Evolutionary conservation across 2,329 filamentous ascomycete genomes (phyloP), one percentile per base, ranked within the genome.

Genomic region (Fonsecaea pedrosoi): DNA sequence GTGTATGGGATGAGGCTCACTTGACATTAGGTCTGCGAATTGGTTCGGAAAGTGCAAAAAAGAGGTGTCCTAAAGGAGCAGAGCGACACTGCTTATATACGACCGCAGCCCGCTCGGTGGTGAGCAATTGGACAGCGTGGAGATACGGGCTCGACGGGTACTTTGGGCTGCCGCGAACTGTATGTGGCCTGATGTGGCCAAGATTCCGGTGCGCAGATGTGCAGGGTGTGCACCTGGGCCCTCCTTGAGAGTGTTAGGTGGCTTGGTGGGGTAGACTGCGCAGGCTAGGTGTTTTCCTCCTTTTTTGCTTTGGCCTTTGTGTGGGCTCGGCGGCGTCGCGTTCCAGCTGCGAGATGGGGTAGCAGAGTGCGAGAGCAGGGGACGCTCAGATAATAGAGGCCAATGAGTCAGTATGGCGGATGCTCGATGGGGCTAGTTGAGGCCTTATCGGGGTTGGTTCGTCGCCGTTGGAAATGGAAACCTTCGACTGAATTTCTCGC

Each of bases 181-280:
- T 70, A 53, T 70, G 68, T 70, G 68, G 66, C 66, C 68, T 70
- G 68, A 70, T 64, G 37, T 62, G 54, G 66, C 68, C 66, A 68
- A 70, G 68, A 64, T 61, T 58, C 25, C 57, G 58, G 18, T 50
- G 57, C n/a, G 50, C 45, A 45, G 37, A 30, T 37, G 25, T 10
- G 45, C 35, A 34, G 37, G 32, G 30, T 42, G 30, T 61, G 42
- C 45, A 35, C 42, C 21, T 61, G 57, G 57, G 40, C 25, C 30
- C 30, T 32, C 30, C 30, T 32, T 32, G 30, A 5, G 30, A 32
- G 30, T 18, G 42, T 10, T 50, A 10, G 45, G 45, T 50, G 18
- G 3, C 45, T 50, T 13, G 45, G 45, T 50, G 45, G 45, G 45
- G 45, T 50, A 50, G 45, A 50, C 45, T 50, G 18, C 45, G 45